Evolutionary conservation across 2,329 filamentous ascomycete genomes (phyloP).

Genomic region (Diaporthe citriasiana): DNA sequence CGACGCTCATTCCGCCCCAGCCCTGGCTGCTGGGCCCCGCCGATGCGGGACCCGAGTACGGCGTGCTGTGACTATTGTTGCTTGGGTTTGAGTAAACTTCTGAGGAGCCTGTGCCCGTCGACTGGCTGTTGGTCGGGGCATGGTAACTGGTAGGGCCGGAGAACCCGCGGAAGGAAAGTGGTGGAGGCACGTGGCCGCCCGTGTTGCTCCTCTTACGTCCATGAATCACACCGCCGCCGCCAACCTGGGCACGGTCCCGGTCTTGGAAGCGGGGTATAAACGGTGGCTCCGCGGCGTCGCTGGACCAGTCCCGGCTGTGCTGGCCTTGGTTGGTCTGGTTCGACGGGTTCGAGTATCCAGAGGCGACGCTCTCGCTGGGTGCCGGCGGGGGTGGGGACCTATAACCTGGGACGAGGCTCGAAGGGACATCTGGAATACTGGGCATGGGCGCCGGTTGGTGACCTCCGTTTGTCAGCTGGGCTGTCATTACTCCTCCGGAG

Average conservation of each 20-base stretch:
- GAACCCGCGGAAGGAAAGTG: conserved; percentile 84
- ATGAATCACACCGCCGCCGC: conserved; percentile 60
- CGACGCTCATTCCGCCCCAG: conserved; percentile 47
- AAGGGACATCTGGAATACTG: conserved; percentile 65
- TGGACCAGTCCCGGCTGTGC: conserved; percentile 64
- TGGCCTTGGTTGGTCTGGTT: conserved; percentile 42
- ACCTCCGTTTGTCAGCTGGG: conserved; percentile 37
- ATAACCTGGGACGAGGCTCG: conserved; percentile 53
- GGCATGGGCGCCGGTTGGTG: conserved; percentile 49
- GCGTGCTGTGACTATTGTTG: conserved; percentile 54
- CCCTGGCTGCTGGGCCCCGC: conserved; percentile 35
- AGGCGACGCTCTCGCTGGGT: conserved; percentile 32
- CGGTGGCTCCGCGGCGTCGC: conserved; percentile 78
- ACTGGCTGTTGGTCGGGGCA: conserved; percentile 64
- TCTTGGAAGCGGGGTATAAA: conserved; percentile 79
- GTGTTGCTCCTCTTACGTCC: conserved; percentile 92
- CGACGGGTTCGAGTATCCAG: conserved; percentile 46
- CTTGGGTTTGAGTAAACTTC: conserved; percentile 60
- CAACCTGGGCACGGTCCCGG: conserved; percentile 58
- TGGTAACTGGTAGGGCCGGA: conserved; percentile 69
- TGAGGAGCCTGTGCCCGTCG: conserved; percentile 50
- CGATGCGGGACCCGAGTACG: conserved; percentile 40
- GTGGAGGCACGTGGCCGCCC: conserved; percentile 78
- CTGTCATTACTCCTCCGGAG: conserved; percentile 20
- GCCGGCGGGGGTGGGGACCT: conserved; percentile 20